Evolutionary conservation across 768 basidiomycete species (phyloP), one percentile per base, ranked within the genome.

Genomic region (Mycena kentingensis): DNA sequence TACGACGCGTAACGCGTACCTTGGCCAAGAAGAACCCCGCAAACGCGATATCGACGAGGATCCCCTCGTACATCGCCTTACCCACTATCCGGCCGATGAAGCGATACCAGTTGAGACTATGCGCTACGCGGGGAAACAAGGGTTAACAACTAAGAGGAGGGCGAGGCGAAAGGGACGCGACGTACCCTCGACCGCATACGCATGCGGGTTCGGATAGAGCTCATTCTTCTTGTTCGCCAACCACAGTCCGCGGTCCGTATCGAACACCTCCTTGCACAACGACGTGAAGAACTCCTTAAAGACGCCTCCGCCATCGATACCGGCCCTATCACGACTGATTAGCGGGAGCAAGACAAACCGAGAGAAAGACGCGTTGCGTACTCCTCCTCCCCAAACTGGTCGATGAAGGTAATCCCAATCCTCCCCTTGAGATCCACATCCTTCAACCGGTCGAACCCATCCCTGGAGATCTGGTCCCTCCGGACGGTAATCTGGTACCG

Each of bases 271-370:
- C 63, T 89, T 93, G 51, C 86, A 87, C 16, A 99, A 69, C 13
- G 88, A 91, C 2, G 94, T 99, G 63, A 98, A 82, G 61, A 98
- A 97, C 68, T 98, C 97, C 67, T 98, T 99, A 77, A 97, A 98
- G 4, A 98, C 86, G 0, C 97, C 97, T 2, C 97, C 95, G 2
- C 96, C 95, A 58, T 98, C 96, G 27, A 98, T 96, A 0, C 95
- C 96, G 16, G 87, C 85, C 67, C 89, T 90, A 66, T 27, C 46
- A 51, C 32, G 38, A 26, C 21, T 13, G 43, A 35, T 50, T 42
- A 59, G 28, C 22, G 2, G 37, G 11, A n/a, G n/a, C n/a, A n/a
- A 31, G 36, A 22, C 18, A 42, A 26, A 47, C 10, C 2, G 36
- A 41, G 39, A 5, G 25, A 44, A 24, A 42, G 51, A 46, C 50